Percentiles rank a stretch among this genome's conserved stretches.
Conservation (phyloP, 2,329 filamentous ascomycete genomes). For the Sphaerostilbella broomeana region DNA sequence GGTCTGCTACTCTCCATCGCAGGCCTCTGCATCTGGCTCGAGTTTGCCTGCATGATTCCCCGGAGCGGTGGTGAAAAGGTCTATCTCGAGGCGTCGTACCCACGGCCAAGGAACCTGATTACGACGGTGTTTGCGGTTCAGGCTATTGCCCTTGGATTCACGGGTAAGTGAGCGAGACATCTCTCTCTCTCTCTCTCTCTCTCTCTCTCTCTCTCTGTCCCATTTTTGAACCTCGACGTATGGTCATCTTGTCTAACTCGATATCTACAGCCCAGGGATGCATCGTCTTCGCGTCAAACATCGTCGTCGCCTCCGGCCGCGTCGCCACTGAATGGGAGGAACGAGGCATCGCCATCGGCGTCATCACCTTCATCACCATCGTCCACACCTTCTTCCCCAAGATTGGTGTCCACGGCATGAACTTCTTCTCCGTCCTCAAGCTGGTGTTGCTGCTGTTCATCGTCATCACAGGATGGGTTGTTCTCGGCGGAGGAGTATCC, state of each 20-base stretch:
- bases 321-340: slow-evolving; percentile 15
- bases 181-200: too few relatives aligned
- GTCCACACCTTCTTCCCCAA: slow-evolving; percentile 14
- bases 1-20: slow-evolving; percentile 15
- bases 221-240: background rate
- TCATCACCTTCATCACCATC: slow-evolving; percentile 12
- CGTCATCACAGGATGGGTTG: slow-evolving; percentile 16
- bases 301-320: slow-evolving; percentile 12
- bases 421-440: slow-evolving; percentile 16
- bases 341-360: slow-evolving; percentile 15
- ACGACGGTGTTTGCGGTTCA: slow-evolving; percentile 16
- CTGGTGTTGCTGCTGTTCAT: slow-evolving; percentile 14
- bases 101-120: slow-evolving; percentile 15
- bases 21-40: slow-evolving; percentile 15
- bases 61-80: slow-evolving; percentile 17
- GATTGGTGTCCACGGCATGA: slow-evolving; percentile 16
- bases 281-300: slow-evolving; percentile 16
- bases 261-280: slow-evolving; percentile 12
- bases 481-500: slow-evolving; percentile 15
- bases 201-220: too few relatives aligned
- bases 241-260: background rate
- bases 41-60: slow-evolving; percentile 17
- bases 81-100: slow-evolving; percentile 16
- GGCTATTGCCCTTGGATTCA: slow-evolving; percentile 15
- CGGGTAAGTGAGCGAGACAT: slow-evolving; percentile 13